phyloP scores from a whole-genome alignment of 2,329 filamentous ascomycete species.

The Ophiobolus disseminans region DNA sequence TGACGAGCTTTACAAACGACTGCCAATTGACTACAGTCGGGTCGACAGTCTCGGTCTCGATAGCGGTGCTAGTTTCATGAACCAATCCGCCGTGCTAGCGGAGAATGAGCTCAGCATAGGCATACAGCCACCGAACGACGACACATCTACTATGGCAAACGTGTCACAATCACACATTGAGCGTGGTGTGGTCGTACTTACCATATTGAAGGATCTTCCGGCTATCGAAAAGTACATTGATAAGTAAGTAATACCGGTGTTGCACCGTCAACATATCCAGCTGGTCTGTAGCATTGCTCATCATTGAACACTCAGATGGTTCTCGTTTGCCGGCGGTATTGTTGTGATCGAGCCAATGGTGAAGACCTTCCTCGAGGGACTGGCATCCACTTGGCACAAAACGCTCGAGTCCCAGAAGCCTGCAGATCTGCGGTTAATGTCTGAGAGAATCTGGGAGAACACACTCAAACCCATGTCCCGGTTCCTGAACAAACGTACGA shows the following conservation, averaged over 20 bases:
- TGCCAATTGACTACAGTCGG: slow-evolving; percentile 14
- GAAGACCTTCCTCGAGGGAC: slow-evolving; percentile 34
- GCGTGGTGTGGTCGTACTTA: slow-evolving; percentile 35
- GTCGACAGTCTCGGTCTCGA: slow-evolving; percentile 16
- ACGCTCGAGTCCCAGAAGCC: slow-evolving; percentile 31
- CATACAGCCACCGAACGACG: slow-evolving; percentile 18
- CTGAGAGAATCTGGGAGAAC: slow-evolving; percentile 53
- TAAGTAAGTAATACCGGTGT: slow-evolving; percentile 18
- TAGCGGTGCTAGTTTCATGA: slow-evolving; percentile 27
- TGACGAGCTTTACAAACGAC: slow-evolving; percentile 24
- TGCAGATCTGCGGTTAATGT: slow-evolving; percentile 45
- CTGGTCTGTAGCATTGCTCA: not conserved
- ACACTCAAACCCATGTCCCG: slow-evolving; percentile 45
- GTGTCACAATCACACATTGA: slow-evolving; percentile 34
- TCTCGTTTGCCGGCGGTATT: slow-evolving; percentile 39
- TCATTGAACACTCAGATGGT: slow-evolving; percentile 17
- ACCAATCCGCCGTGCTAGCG: slow-evolving; percentile 35
- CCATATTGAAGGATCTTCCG: slow-evolving; percentile 34
- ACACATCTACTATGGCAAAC: not conserved
- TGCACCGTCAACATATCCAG: not conserved
- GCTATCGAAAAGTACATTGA: slow-evolving; percentile 40
- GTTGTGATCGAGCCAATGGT: slow-evolving; percentile 46
- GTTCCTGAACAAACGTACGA: slow-evolving; percentile 45
- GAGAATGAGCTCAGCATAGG: slow-evolving; percentile 39
- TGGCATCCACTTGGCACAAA: slow-evolving; percentile 38